A percentile compares a stretch with the other conserved stretches of the same genome.
phyloP scores from a whole-genome alignment of 2,329 filamentous ascomycete genomes.

The Albifimbria verrucaria region DNA sequence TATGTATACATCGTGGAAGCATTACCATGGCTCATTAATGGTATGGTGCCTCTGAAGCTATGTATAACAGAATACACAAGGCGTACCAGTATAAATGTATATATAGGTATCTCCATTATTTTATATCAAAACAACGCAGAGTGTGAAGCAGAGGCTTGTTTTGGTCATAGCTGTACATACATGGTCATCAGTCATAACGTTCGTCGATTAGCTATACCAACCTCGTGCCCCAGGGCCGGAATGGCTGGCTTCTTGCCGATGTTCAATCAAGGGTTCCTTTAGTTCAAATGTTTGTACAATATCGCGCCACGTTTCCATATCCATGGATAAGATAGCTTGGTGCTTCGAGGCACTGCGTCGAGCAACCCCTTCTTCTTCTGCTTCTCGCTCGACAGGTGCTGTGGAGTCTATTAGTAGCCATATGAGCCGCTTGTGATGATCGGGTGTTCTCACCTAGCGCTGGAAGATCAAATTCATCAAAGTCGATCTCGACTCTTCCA shows the following conservation, averaged over 20 bases:
- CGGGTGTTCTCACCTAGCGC: slow-evolving; percentile 63
- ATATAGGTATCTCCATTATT: no score
- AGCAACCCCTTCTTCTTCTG: slow-evolving; percentile 40
- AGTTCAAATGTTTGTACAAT: slow-evolving; percentile 76
- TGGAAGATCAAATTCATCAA: slow-evolving; percentile 73
- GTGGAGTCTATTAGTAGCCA: slow-evolving; percentile 13
- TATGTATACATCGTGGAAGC: no score
- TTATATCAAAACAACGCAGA: no score
- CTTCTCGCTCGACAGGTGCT: slow-evolving; percentile 35
- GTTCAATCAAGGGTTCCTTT: slow-evolving; percentile 77
- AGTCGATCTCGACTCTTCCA: slow-evolving; percentile 69
- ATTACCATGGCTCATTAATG: no score
- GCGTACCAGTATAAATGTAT: no score
- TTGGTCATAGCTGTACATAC: no score
- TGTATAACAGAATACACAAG: no score
- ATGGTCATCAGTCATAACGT: neutral
- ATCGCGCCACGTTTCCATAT: slow-evolving; percentile 78
- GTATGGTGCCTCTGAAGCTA: no score
- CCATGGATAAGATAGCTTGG: slow-evolving; percentile 85
- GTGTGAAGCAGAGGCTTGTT: no score
- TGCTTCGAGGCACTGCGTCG: slow-evolving; percentile 62
- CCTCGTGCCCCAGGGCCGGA: slow-evolving; percentile 53
- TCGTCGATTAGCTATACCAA: slow-evolving; percentile 58
- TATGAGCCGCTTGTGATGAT: neutral
- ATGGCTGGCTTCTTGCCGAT: slow-evolving; percentile 60